A percentile compares a stretch with the other conserved stretches of the same genome.
phyloP scores from a whole-genome alignment of 371 early-diverging fungal species.

The Lichtheimia ramosa region DNA sequence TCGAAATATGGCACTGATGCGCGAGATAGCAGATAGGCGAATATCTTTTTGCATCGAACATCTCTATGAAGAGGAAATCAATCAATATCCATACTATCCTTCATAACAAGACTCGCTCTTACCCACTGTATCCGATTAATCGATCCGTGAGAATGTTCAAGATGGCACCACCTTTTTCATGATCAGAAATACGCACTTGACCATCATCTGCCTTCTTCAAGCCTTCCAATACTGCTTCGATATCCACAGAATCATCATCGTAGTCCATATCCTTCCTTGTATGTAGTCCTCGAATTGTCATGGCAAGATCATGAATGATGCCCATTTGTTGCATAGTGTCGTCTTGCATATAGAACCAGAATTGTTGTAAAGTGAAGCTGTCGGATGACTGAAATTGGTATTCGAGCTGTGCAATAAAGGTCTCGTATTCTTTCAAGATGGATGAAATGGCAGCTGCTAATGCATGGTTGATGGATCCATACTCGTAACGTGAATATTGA shows the following conservation, averaged over 20 bases:
- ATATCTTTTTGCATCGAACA: constrained; percentile 71
- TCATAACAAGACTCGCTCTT: constrained; percentile 13
- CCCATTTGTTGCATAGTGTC: constrained; percentile 66
- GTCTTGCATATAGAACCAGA: constrained; percentile 88
- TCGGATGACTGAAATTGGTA: constrained; percentile 74
- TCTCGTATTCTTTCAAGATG: constrained; percentile 80
- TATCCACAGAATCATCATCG: constrained; percentile 18
- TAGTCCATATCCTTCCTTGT: background rate
- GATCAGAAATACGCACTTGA: constrained; percentile 44
- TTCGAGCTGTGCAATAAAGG: constrained; percentile 89
- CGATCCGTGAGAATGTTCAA: constrained; percentile 64
- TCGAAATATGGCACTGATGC: constrained; percentile 82
- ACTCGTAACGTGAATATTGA: constrained; percentile 71
- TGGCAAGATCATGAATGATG: constrained; percentile 63
- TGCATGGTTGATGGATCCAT: constrained; percentile 90
- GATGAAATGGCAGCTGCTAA: constrained; percentile 77
- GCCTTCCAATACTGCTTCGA: constrained; percentile 55
- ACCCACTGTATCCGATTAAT: constrained; percentile 67
- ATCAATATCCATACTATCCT: too few species aligned
- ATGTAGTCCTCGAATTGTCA: constrained; percentile 41
- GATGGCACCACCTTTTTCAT: constrained; percentile 64
- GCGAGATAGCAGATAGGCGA: constrained; percentile 71
- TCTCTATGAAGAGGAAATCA: constrained; percentile 49
- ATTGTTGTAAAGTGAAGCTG: constrained; percentile 83
- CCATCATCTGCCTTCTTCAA: constrained; percentile 28